phyloP scores from a whole-genome alignment of 768 basidiomycete genomes.

The Suillus brevipes region DNA sequence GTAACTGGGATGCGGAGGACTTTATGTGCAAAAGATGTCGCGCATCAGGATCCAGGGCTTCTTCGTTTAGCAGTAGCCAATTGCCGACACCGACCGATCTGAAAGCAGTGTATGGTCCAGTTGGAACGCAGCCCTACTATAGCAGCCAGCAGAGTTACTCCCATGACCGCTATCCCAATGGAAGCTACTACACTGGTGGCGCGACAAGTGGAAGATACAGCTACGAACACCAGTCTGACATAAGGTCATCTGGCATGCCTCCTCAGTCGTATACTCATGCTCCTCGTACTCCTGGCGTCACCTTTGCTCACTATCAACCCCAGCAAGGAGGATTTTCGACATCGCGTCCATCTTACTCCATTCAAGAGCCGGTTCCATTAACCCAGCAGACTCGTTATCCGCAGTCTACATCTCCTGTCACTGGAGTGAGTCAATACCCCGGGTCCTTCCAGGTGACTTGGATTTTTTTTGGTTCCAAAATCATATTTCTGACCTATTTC shows the following conservation, averaged over 20 bases:
- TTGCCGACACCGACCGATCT: constrained; percentile 7
- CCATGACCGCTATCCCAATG: constrained; percentile 18
- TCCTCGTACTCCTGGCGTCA: constrained; percentile 27
- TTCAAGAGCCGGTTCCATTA: constrained; percentile 18
- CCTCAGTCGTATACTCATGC: constrained; percentile 19
- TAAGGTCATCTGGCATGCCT: constrained; percentile 15
- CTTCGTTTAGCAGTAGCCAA: constrained; percentile 9
- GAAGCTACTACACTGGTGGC: constrained; percentile 17
- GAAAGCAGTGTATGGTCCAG: constrained; percentile 13
- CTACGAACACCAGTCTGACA: constrained; percentile 23
- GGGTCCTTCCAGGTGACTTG: constrained; percentile 26
- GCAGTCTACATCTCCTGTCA: constrained; percentile 16
- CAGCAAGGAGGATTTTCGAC: constrained; percentile 38
- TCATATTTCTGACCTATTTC: constrained; percentile 12
- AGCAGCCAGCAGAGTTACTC: constrained; percentile 15
- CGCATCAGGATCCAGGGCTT: constrained; percentile 13
- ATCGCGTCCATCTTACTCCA: constrained; percentile 30
- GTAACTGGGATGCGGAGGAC: constrained; percentile 86
- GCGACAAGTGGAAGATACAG: constrained; percentile 23
- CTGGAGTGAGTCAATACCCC: constrained; percentile 25
- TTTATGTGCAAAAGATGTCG: constrained; percentile 73
- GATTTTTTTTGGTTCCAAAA: not conserved
- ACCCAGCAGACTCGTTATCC: constrained; percentile 21
- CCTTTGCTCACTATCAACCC: constrained; percentile 40
- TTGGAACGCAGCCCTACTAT: constrained; percentile 15